Percentiles rank a stretch among this genome's conserved stretches.
phyloP scores from a whole-genome alignment of 148 eudicot genomes.

The Persicaria tinctoria region DNA sequence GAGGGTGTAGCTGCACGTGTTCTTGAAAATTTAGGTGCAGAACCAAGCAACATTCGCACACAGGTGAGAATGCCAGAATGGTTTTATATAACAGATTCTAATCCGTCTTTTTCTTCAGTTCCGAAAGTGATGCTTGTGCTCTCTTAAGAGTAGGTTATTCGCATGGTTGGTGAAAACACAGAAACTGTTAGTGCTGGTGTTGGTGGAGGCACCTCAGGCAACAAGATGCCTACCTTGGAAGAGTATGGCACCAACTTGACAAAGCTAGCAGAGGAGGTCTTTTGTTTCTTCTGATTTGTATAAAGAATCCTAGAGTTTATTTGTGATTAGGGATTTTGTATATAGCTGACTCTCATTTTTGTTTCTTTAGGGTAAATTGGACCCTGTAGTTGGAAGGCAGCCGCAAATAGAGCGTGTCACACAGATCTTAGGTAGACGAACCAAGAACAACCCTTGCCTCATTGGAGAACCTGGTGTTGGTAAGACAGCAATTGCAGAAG shows the following conservation, averaged over 20 bases:
- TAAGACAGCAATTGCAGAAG: conserved; percentile 97
- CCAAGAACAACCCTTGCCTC: conserved; percentile 94
- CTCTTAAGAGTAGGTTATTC: conserved; percentile 48
- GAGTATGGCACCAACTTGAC: conserved; percentile 96
- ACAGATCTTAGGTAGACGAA: conserved; percentile 82
- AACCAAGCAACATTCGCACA: conserved; percentile 77
- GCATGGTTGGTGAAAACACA: conserved; percentile 93
- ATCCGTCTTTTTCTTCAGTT: neutral
- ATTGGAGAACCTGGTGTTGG: conserved; percentile 99
- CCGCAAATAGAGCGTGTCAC: conserved; percentile 88
- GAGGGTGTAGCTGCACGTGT: conserved; percentile 96
- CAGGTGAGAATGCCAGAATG: conserved; percentile 37
- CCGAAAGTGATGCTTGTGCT: neutral
- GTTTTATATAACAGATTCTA: neutral
- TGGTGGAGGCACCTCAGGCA: conserved; percentile 74
- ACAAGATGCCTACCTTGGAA: conserved; percentile 89
- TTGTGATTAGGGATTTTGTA: neutral
- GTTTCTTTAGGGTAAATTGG: conserved; percentile 66
- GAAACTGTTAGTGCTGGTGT: conserved; percentile 94
- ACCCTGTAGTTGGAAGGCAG: conserved; percentile 97
- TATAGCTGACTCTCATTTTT: neutral
- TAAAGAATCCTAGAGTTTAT: neutral
- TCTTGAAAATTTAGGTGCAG: conserved; percentile 89
- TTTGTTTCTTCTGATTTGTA: conserved; percentile 7
- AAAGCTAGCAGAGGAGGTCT: conserved; percentile 90